phyloP scores from a whole-genome alignment of 2,329 filamentous ascomycete species.

The Aaosphaeria arxii region DNA sequence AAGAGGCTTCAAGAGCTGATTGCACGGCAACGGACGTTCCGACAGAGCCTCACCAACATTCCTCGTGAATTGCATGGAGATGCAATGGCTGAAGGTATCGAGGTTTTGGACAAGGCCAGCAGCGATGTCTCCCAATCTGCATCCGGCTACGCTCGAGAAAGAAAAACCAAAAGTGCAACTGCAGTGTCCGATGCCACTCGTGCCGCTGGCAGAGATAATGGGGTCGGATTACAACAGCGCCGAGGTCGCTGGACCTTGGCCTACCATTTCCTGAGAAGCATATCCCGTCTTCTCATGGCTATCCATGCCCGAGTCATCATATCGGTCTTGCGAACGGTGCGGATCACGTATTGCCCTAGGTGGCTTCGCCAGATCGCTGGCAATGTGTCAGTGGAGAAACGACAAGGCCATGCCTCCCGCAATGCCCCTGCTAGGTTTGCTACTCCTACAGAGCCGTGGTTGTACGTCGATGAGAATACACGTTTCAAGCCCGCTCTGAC shows the following conservation, averaged over 20 bases:
- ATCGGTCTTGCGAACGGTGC: slow-evolving; percentile 55
- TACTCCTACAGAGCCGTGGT: slow-evolving; percentile 13
- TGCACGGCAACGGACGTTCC: slow-evolving; percentile 38
- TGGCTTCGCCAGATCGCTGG: slow-evolving; percentile 59
- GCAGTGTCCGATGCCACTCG: slow-evolving; percentile 18
- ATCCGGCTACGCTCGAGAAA: slow-evolving; percentile 66
- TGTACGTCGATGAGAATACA: slow-evolving; percentile 21
- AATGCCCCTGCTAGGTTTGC: slow-evolving; percentile 3
- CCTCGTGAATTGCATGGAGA: slow-evolving; percentile 41
- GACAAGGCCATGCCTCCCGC: slow-evolving; percentile 1
- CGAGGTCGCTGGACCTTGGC: slow-evolving; percentile 76
- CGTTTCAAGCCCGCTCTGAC: slow-evolving; percentile 14
- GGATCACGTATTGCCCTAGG: slow-evolving; percentile 60
- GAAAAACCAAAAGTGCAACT: slow-evolving; percentile 52
- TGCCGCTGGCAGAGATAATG: slow-evolving; percentile 36
- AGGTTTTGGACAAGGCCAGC: slow-evolving; percentile 21
- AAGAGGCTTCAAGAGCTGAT: slow-evolving; percentile 78
- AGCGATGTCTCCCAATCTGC: slow-evolving; percentile 33
- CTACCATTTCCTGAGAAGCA: slow-evolving; percentile 72
- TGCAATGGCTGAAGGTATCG: slow-evolving; percentile 12
- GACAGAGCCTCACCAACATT: slow-evolving; percentile 34
- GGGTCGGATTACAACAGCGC: slow-evolving; percentile 75
- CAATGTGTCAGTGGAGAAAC: slow-evolving; percentile 26
- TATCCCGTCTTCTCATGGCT: slow-evolving; percentile 63
- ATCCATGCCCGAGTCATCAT: slow-evolving; percentile 57